Evolutionary conservation across 176 grass and related monocot species (phyloP), one percentile per base, ranked within the genome.

Genomic region (Eragrostis curvula): DNA sequence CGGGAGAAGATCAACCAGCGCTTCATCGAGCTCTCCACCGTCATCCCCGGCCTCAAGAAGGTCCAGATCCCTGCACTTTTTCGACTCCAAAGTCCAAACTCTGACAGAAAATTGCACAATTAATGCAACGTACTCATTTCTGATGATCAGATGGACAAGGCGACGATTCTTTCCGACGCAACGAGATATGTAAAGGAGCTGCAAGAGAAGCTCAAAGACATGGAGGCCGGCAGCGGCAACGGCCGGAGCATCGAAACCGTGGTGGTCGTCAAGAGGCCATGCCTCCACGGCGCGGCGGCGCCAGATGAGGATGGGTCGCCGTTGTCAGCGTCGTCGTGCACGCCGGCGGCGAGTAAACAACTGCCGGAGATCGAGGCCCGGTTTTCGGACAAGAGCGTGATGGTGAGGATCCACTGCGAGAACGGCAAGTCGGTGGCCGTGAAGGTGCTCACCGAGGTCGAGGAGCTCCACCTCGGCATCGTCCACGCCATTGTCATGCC

Each of bases 31-130:
- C 90, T 92, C 70, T 96, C 90, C 55, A 81, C 85, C 21, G 62
- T 90, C 42, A 96, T 96, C 70, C 93, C 93, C 40, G 75, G 66
- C 28, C 88, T 92, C 24, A 96, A 96, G 75, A 96, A 96, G 93
- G 93, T 88, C 14, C 36, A 48, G 41, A 29, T 39, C 16, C 24
- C 25, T 10, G 45, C 13, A 28, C 0, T 61, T 13, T 1, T 9
- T 50, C 27, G 17, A 11, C 42, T 36, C n/a, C n/a, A n/a, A n/a
- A n/a, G n/a, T n/a, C 7, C 14, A 9, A 39, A 28, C 10, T 17
- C 12, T 64, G 56, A 51, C 40, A 15, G 21, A 11, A 21, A 49
- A 4, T 40, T 24, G 5, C 47, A 18, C 16, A n/a, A n/a, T n/a
- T n/a, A 27, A 41, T 3, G 30, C 64, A 10, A 55, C 10, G 6